Base-by-base conservation (phyloP, 192 early-diverging fungal species). In the Umbelopsis sp. region DNA sequence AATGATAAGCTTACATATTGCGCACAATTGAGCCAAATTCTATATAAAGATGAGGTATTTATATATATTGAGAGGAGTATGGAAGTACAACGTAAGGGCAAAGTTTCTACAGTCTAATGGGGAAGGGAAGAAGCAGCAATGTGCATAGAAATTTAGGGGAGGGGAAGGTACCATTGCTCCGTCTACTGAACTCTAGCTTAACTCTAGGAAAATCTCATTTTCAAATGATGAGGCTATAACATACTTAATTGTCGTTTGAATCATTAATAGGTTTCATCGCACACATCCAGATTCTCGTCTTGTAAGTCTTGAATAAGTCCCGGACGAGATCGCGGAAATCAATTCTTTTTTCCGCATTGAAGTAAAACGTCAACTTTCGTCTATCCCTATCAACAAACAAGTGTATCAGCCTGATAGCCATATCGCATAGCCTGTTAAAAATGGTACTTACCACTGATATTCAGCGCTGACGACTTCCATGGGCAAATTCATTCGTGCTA, bases 231-330 rank as follows among this genome's bases (percentile, higher is more conserved):
- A 2, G 21, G 22, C 22, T 12, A 25, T 52, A 23, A 52, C 9
- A 23, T 25, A 52, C 2, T 25, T 52, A 21, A 21, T 61, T 35
- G 33, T 12, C 27, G 27, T 33, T 61, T 35, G 55, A 61, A 16
- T 61, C 55, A 30, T 25, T 30, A 16, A 61, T 16, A 21, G 44
- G 27, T 13, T 53, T 58, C 16, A 68, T 55, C n/a, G 75, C 78
- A 52, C 75, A 92, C 94, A 98, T 95, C 97, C 96, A 99, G 71
- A 99, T 97, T 48, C 97, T 90, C 21, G 97, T 97, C 81, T 99
- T 99, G 83, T 97, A 98, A 48, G 94, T 91, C 78, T 97, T 97
- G 83, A 98, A 99, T 50, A 98, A 84, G 48, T 98, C 96, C 44
- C 96, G 88, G 67, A 98, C 96, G 64, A 98, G 85, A 79, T 98